Evolutionary conservation across 345 rosid species (phyloP).

Genomic region (Eucalyptus caleyi): DNA sequence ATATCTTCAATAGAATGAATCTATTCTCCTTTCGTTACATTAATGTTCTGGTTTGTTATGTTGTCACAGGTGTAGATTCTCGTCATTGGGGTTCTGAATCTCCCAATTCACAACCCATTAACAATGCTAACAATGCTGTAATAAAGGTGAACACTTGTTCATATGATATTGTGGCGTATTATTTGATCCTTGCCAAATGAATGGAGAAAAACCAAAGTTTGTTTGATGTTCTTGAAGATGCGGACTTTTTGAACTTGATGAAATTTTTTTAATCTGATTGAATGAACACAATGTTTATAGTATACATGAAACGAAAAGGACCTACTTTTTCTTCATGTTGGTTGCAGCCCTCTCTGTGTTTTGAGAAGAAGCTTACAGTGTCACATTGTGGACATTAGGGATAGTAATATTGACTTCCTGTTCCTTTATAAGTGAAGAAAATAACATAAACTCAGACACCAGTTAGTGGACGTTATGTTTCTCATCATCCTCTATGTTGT

Average conservation of each 20-base stretch:
- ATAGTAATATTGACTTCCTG: not conserved
- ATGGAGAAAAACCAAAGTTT: not conserved
- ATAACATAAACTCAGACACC: not conserved
- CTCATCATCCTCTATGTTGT: not conserved
- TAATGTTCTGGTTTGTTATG: not conserved
- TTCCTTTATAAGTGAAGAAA: not conserved
- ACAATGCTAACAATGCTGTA: slow-evolving; percentile 30
- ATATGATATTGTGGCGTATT: not conserved
- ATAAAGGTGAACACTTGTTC: slow-evolving; percentile 33
- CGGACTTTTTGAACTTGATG: not conserved
- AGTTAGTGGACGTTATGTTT: not conserved
- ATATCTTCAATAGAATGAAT: not conserved
- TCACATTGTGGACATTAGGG: not conserved
- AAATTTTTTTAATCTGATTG: not conserved
- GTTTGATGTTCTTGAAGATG: not conserved
- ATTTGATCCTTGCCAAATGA: not conserved
- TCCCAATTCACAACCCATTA: slow-evolving; percentile 16
- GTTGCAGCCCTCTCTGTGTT: not conserved
- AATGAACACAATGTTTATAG: not conserved
- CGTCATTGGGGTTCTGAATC: slow-evolving; percentile 26
- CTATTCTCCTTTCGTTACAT: not conserved
- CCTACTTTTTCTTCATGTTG: not conserved
- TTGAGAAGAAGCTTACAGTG: not conserved
- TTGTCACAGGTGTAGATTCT: slow-evolving; percentile 33
- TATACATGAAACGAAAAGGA: not conserved